Conservation (phyloP, 768 basidiomycete species). For the Termitomyces sp. region DNA sequence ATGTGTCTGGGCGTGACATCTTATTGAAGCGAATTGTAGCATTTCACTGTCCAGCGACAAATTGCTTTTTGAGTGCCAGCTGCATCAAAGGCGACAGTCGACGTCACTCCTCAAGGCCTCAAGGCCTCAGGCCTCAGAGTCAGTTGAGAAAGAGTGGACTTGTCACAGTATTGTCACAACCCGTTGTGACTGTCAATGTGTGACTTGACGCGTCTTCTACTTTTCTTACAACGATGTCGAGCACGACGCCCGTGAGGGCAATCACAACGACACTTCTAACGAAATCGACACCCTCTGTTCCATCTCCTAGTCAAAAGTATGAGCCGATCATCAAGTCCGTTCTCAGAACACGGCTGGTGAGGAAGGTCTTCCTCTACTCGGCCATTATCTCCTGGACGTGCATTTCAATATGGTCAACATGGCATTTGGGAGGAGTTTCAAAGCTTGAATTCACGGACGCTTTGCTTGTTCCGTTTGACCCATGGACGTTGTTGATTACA, state of each 20-base stretch:
- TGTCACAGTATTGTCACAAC: background rate
- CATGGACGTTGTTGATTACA: constrained; percentile 39
- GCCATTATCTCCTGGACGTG: constrained; percentile 43
- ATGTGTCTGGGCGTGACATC: too few species aligned
- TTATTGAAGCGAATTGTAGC: too few species aligned
- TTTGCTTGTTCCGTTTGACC: constrained; percentile 37
- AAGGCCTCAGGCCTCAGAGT: too few species aligned
- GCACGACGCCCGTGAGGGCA: constrained; percentile 43
- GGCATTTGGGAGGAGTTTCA: constrained; percentile 37
- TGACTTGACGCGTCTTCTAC: constrained; percentile 8
- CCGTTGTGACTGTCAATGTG: background rate
- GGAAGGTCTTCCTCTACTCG: constrained; percentile 51
- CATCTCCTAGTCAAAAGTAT: constrained; percentile 54
- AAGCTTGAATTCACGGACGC: constrained; percentile 25
- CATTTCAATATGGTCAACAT: constrained; percentile 36
- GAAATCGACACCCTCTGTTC: constrained; percentile 53
- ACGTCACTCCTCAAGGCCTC: too few species aligned
- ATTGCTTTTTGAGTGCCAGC: too few species aligned
- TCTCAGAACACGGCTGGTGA: constrained; percentile 56
- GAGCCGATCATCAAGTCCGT: constrained; percentile 64
- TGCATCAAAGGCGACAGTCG: too few species aligned
- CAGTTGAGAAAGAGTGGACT: too few species aligned
- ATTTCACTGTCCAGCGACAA: too few species aligned
- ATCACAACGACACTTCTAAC: constrained; percentile 41
- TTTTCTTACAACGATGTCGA: constrained; percentile 15